phyloP scores from a whole-genome alignment of 2,329 filamentous ascomycete genomes.

The Knufia petricola region DNA sequence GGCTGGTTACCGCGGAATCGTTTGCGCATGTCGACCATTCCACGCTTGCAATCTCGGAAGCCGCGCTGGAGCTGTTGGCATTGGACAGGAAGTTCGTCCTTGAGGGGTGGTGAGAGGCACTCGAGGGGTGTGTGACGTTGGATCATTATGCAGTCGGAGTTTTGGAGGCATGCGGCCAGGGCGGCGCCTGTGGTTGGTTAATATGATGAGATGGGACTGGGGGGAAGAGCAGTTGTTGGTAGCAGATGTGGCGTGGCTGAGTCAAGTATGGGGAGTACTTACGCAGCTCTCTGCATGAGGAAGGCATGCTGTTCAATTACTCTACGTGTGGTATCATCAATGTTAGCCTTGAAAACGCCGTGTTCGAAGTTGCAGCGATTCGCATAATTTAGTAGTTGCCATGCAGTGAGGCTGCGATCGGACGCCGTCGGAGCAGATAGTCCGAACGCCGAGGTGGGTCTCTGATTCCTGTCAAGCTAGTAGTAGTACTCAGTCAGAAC shows the following conservation, averaged over 20 bases:
- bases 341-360: too few species aligned
- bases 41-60: conserved; percentile 90
- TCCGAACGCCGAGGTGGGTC: too few species aligned
- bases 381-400: too few species aligned
- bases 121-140: conserved; percentile 77
- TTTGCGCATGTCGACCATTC: conserved; percentile 97
- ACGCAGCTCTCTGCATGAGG: conserved; percentile 96
- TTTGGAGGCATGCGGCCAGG: conserved; percentile 86
- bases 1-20: conserved; percentile 91
- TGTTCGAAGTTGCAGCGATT: too few species aligned
- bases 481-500: too few species aligned
- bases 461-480: too few species aligned
- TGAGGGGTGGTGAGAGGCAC: conserved; percentile 74
- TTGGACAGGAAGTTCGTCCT: conserved; percentile 69
- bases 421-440: too few species aligned
- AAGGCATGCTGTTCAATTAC: conserved; percentile 72
- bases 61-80: conserved; percentile 91
- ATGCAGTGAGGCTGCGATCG: too few species aligned
- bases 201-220: not conserved
- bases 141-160: conserved; percentile 93
- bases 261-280: conserved; percentile 32
- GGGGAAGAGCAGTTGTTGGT: conserved; percentile 5
- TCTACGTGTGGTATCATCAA: too few species aligned
- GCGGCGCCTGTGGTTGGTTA: conserved; percentile 58
- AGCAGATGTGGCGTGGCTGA: conserved; percentile 2